A percentile compares a stretch with the other conserved stretches of the same genome.
Evolutionary conservation across 257 asterid genomes (phyloP).

Genomic region (Plantago ovata): DNA sequence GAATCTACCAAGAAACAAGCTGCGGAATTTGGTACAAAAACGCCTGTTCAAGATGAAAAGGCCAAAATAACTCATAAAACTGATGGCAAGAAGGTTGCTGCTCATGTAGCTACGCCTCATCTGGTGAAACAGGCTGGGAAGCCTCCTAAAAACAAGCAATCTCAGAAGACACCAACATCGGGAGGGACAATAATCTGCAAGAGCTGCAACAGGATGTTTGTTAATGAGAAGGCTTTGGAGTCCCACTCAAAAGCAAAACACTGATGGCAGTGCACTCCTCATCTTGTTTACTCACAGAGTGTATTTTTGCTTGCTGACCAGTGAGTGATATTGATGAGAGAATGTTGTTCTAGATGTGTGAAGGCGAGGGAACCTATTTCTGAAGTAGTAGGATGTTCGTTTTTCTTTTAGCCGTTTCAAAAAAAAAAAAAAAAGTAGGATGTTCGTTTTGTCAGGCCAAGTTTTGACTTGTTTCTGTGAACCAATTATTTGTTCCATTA

Average conservation of each 20-base stretch:
- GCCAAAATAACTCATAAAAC: constrained; percentile 77
- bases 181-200: constrained; percentile 54
- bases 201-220: constrained; percentile 59
- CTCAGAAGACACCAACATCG: constrained; percentile 51
- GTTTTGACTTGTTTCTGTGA: no score
- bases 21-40: constrained; percentile 52
- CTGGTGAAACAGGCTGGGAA: constrained; percentile 72
- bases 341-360: no score
- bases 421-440: no score
- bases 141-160: constrained; percentile 53
- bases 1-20: constrained; percentile 65
- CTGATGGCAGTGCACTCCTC: constrained; percentile 15
- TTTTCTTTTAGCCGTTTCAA: no score
- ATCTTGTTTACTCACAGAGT: no score
- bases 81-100: constrained; percentile 66
- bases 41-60: constrained; percentile 68
- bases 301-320: no score
- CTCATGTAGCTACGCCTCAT: constrained; percentile 82
- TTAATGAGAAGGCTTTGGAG: constrained; percentile 43
- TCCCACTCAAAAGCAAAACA: constrained; percentile 82
- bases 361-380: no score
- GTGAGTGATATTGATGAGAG: no score
- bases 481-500: no score
- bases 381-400: no score
- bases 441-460: no score